Evolutionary conservation across 2,329 filamentous ascomycete species (phyloP), one percentile per base, ranked within the genome.

Genomic region (Pseudogymnoascus destructans): DNA sequence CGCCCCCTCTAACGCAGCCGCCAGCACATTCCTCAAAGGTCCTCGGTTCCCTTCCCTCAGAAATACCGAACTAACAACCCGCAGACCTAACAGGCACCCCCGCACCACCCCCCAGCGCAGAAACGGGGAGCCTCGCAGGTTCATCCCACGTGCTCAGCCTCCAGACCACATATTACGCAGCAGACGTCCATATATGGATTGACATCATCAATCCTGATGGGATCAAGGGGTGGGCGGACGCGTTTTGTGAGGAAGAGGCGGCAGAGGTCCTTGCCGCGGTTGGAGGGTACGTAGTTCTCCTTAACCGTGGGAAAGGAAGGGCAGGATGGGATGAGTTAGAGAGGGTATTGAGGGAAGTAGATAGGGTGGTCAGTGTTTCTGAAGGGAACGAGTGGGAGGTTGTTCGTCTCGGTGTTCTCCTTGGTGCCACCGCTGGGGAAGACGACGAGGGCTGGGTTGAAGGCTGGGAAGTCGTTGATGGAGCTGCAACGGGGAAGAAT

Each of bases 101-200:
- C 11, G 66, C 67, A 17, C 77, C 72, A 27, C 70, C 70, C 27
- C 65, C 38, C 54, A 61, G 17, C 56, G 59, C 71, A 42, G 69
- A 70, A 13, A 70, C 68, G 6, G 66, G 71, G 2, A 72, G 74
- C 2, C 71, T 84, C 30, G 82, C 83, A 1, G 83, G 84, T 23
- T 77, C 75, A 32, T 81, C 82, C 13, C 82, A 85, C 64, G 68
- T 71, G 42, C 74, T 83, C 30, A 60, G 70, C 7, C 70, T 86
- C 58, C 74, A 74, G 61, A 86, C 81, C 17, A 65, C 73, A 11
- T 86, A 86, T 72, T 86, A 86, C 72, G 75, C 70, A 21, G 76
- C 80, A 57, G 73, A 73, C 0, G 73, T 86, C 3, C 81, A 83
- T 42, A 74, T 86, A 63, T 87, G 84, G 84, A 74, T 86, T n/a